Percentiles rank a stretch among this genome's conserved stretches.
Evolutionary conservation across 352 stramenopile species (phyloP).

Genomic region (Peronospora belbahrii): DNA sequence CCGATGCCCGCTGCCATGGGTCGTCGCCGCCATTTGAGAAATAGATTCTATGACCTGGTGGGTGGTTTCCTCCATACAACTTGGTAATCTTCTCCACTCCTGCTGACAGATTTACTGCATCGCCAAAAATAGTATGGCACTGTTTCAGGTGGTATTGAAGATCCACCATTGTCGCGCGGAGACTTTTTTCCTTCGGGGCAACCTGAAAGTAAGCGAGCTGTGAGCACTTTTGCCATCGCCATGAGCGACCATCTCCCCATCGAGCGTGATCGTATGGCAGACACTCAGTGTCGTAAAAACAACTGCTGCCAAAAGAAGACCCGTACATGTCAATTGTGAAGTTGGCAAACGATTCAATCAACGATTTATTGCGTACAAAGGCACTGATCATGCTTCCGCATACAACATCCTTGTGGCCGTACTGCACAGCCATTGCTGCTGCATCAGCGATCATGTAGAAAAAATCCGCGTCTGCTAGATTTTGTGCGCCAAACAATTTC

Average conservation of each 20-base stretch:
- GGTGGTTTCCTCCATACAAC: conserved; percentile 69
- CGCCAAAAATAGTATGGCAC: conserved; percentile 65
- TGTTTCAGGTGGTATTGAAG: conserved; percentile 76
- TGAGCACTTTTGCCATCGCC: conserved; percentile 83
- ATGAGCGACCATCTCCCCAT: conserved; percentile 75
- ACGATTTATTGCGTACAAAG: conserved; percentile 38
- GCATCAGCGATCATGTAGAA: conserved; percentile 88
- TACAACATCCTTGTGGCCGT: conserved; percentile 76
- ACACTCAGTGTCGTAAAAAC: conserved; percentile 82
- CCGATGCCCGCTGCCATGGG: conserved; percentile 76
- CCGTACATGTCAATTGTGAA: conserved; percentile 82
- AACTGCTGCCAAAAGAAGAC: conserved; percentile 57
- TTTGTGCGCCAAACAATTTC: conserved; percentile 43
- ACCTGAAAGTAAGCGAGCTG: conserved; percentile 86
- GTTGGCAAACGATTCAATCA: conserved; percentile 64
- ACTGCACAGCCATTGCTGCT: conserved; percentile 84
- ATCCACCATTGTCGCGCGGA: conserved; percentile 61
- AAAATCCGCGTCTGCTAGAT: conserved; percentile 69
- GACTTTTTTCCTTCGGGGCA: conserved; percentile 44
- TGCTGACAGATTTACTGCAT: conserved; percentile 47
- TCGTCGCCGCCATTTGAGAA: conserved; percentile 82
- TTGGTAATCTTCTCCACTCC: conserved; percentile 54
- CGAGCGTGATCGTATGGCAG: conserved; percentile 36
- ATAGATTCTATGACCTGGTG: conserved; percentile 70
- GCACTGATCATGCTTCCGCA: conserved; percentile 51